These are phyloP conservation scores for Dictyostelium capitatum DNA, from an alignment of 78 protist species.

Conservation along the genomic window DNA sequence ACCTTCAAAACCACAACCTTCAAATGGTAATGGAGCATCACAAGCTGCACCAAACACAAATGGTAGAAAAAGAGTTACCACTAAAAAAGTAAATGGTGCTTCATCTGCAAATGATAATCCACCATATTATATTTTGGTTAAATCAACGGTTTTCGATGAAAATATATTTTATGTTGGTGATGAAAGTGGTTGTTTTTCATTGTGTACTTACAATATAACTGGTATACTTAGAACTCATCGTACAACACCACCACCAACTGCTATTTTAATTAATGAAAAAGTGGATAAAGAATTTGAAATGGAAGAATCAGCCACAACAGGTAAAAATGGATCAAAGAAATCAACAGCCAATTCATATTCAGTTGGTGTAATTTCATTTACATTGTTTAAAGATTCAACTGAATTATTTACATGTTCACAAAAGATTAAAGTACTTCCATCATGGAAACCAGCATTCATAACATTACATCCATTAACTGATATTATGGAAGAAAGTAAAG, in stretches of 20 bases:
- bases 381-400: neutral
- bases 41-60: too few species aligned
- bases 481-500: neutral
- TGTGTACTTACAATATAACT: neutral
- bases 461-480: neutral
- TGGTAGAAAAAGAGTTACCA: neutral
- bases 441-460: conserved; percentile 42
- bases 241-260: neutral
- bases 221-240: neutral
- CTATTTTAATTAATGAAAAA: conserved; percentile 22
- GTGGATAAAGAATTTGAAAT: neutral
- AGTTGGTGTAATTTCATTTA: neutral
- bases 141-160: conserved; percentile 20
- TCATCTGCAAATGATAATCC: neutral
- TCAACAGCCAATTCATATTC: neutral
- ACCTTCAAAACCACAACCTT: neutral
- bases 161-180: conserved; percentile 9
- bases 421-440: conserved; percentile 39
- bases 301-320: neutral
- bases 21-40: too few species aligned
- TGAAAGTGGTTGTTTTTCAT: conserved; percentile 38
- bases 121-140: neutral
- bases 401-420: conserved; percentile 10
- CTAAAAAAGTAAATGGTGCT: neutral
- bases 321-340: neutral